phyloP scores from a whole-genome alignment of 495 filamentous ascomycete species.

The Penicillium malachiteum region DNA sequence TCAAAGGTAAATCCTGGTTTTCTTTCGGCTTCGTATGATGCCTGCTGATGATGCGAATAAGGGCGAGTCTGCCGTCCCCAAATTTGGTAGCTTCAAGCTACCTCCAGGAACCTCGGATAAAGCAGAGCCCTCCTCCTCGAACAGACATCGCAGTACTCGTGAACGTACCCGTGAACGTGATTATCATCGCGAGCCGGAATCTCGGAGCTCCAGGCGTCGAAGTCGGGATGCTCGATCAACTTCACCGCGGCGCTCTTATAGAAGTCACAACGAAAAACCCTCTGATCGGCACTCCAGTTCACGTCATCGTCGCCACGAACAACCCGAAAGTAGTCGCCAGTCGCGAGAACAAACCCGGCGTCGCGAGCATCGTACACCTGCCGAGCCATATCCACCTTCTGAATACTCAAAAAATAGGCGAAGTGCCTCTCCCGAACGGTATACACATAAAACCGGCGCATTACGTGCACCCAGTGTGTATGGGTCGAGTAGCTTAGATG shows the following conservation, averaged over 20 bases:
- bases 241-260: conserved; percentile 10
- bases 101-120: conserved; percentile 30
- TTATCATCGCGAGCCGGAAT: conserved; percentile 8
- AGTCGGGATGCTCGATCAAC: conserved; percentile 25
- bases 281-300: neutral
- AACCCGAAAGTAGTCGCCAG: neutral
- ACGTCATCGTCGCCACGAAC: neutral
- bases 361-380: neutral
- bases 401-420: neutral
- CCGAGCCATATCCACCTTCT: neutral
- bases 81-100: conserved; percentile 68
- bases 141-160: conserved; percentile 17
- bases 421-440: too few species aligned
- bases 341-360: neutral
- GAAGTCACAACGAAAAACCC: neutral
- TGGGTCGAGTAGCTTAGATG: too few species aligned
- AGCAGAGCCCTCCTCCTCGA: neutral
- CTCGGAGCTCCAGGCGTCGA: conserved; percentile 25
- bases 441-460: too few species aligned
- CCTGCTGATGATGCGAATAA: conserved; percentile 8
- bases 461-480: too few species aligned
- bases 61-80: conserved; percentile 54
- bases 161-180: conserved; percentile 6
- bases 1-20: conserved; percentile 30
- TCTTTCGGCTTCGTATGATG: neutral